Evolutionary conservation across 176 grass and related monocot genomes (phyloP).

Genomic region (Hsuehochloa calcarea): DNA sequence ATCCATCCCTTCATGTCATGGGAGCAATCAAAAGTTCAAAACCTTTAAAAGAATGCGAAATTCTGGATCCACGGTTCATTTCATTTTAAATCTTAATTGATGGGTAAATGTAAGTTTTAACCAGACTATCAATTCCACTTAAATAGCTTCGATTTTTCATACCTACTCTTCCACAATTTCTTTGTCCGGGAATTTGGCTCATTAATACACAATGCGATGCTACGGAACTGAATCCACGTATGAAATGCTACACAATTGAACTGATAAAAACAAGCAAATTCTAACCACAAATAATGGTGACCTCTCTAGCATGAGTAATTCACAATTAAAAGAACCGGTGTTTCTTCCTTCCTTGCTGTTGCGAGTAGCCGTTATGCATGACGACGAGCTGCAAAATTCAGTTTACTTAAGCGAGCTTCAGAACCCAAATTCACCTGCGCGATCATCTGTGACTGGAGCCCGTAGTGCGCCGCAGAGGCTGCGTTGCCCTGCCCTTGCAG

Average conservation of each 20-base stretch:
- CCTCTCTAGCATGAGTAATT: background rate
- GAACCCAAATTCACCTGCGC: slow-evolving; percentile 52
- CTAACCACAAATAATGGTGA: background rate
- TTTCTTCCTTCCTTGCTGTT: background rate
- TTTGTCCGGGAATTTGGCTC: background rate
- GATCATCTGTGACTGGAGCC: slow-evolving; percentile 81
- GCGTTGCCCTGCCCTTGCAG: slow-evolving; percentile 66
- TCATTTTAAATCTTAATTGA: background rate
- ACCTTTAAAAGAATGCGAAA: background rate
- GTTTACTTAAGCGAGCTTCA: background rate
- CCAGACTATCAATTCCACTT: background rate
- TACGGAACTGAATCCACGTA: background rate
- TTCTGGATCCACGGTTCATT: background rate
- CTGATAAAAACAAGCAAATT: background rate
- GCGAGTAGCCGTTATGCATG: background rate
- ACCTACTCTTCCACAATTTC: background rate
- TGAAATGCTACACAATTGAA: background rate
- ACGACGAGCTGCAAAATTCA: background rate
- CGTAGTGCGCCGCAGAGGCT: slow-evolving; percentile 56
- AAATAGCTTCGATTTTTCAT: background rate
- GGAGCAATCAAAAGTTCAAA: background rate
- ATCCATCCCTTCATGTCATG: background rate
- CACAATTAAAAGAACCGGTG: background rate
- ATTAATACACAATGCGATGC: background rate
- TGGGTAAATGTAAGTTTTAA: background rate